Evolutionary conservation across 2,329 filamentous ascomycete genomes (phyloP).

Genomic region (Calonectria pauciramosa): DNA sequence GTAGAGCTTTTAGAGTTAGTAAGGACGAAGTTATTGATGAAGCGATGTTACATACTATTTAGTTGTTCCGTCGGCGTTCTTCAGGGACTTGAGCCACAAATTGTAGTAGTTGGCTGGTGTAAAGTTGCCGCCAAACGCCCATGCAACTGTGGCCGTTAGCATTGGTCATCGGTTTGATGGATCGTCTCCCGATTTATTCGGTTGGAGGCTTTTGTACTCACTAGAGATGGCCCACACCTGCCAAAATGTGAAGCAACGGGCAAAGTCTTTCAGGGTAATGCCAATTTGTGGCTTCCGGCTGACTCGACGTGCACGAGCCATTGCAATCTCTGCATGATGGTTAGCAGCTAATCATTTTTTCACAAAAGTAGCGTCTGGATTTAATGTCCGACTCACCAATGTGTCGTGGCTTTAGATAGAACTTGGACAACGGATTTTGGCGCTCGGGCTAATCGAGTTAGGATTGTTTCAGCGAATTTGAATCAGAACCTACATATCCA

Average conservation of each 20-base stretch:
- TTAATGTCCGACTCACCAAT: background rate
- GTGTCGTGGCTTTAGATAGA: slow-evolving; percentile 9
- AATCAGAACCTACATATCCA: background rate
- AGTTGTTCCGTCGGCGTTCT: background rate
- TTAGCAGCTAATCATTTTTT: background rate
- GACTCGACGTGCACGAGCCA: background rate
- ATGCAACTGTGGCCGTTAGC: background rate
- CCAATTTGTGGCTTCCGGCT: slow-evolving; percentile 9
- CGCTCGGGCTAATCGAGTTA: background rate
- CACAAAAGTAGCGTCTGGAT: background rate
- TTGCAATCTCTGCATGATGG: background rate
- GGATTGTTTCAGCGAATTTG: background rate
- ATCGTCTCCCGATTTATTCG: no score
- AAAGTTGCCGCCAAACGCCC: slow-evolving; percentile 12
- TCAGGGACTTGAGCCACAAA: slow-evolving; percentile 15
- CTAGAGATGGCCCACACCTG: slow-evolving; percentile 6
- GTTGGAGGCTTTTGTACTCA: background rate
- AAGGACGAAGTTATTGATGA: no score
- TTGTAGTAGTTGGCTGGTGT: slow-evolving; percentile 14
- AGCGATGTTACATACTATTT: background rate
- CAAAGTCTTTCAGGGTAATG: background rate
- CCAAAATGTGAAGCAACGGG: slow-evolving; percentile 5
- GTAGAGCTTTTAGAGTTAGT: background rate
- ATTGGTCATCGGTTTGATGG: background rate
- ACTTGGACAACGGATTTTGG: slow-evolving; percentile 7